Conservation (phyloP, 331 rosid species). For the Cydonia oblonga region DNA sequence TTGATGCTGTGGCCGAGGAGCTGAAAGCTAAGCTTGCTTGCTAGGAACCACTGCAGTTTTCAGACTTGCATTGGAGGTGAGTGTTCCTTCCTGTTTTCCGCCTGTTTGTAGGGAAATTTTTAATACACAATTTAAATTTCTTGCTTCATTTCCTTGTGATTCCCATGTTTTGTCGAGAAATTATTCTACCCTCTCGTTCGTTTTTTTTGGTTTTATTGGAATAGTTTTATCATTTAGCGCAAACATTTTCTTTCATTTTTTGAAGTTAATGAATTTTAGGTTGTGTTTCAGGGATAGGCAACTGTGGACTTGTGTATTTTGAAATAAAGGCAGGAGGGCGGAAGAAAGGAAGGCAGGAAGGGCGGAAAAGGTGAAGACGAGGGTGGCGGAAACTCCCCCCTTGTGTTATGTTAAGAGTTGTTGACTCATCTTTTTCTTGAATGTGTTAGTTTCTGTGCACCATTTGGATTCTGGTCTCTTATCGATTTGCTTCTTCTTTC, state of each 20-base stretch:
- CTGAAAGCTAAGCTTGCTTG: conserved; percentile 48
- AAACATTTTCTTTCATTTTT: neutral
- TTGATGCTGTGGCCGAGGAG: conserved; percentile 79
- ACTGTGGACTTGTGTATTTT: neutral
- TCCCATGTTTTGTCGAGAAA: neutral
- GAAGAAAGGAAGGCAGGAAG: too few relatives aligned
- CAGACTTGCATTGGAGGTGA: neutral
- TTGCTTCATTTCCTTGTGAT: neutral
- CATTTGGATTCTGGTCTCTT: neutral
- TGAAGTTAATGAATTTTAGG: neutral
- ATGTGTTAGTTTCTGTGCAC: conserved; percentile 1
- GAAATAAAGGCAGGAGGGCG: neutral
- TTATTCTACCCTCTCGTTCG: too few relatives aligned
- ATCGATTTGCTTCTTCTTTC: neutral
- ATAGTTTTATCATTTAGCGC: neutral
- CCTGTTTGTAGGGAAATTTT: neutral
- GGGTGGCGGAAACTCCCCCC: neutral
- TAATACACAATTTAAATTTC: neutral
- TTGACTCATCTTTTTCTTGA: neutral
- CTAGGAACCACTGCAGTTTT: conserved; percentile 26
- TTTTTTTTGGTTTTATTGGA: neutral
- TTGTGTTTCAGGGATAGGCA: neutral
- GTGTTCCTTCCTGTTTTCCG: neutral
- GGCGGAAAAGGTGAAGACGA: neutral
- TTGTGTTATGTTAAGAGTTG: neutral